phyloP scores from a whole-genome alignment of 2,329 filamentous ascomycete species.

The Apiospora arundinis region DNA sequence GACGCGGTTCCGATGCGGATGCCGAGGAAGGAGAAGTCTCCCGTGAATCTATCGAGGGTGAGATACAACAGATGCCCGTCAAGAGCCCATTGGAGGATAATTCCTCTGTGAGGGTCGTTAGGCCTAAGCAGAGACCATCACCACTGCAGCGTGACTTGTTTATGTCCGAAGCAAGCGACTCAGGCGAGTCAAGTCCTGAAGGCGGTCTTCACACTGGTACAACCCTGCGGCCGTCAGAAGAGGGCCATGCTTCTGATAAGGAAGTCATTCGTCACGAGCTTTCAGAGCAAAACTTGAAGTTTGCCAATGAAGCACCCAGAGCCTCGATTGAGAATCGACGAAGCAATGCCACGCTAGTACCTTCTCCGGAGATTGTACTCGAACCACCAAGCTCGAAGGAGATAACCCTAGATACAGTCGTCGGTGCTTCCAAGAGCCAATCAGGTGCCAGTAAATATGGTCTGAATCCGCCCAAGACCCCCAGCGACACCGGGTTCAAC shows the following conservation, averaged over 20 bases:
- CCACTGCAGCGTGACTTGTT: conserved; percentile 10
- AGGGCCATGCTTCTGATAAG: not conserved
- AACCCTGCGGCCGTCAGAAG: not conserved
- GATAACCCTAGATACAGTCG: not conserved
- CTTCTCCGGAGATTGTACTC: not conserved
- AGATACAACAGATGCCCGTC: conserved; percentile 8
- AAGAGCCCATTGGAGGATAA: not conserved
- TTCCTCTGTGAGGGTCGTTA: not conserved
- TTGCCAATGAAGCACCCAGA: not conserved
- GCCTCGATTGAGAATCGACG: not conserved
- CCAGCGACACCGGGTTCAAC: not conserved
- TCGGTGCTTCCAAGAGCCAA: not conserved
- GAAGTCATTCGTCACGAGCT: not conserved
- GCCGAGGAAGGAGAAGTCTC: conserved; percentile 8
- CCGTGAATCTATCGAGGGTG: conserved; percentile 13
- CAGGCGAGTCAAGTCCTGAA: not conserved
- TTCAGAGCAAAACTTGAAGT: not conserved
- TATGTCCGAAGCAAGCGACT: not conserved
- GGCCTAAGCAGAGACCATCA: not conserved
- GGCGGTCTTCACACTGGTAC: not conserved
- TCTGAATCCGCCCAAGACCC: not conserved
- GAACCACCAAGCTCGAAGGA: not conserved
- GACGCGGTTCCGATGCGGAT: conserved; percentile 16
- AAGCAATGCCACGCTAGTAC: conserved; percentile 3
- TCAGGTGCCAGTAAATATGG: not conserved